These are phyloP conservation scores for Calonectria pauciramosa DNA, from an alignment of 2,329 filamentous ascomycete genomes.

Conservation along the genomic window DNA sequence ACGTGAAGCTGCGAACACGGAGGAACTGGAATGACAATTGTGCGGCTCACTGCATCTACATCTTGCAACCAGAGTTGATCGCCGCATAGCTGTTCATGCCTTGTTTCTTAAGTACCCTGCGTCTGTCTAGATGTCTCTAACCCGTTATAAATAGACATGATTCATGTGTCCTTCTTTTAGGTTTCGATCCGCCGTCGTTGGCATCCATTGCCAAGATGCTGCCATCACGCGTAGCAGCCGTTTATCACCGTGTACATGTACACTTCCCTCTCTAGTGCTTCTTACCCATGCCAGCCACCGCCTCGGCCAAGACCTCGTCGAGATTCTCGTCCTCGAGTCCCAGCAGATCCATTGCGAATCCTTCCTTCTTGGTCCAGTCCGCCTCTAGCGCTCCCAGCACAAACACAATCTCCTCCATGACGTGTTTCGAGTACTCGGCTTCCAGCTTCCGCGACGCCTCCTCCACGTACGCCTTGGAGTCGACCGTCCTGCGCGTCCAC, in stretches of 20 bases:
- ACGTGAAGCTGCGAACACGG: not conserved
- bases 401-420: constrained; percentile 64
- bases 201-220: not conserved
- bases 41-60: not conserved
- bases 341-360: constrained; percentile 62
- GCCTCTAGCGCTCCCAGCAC: constrained; percentile 62
- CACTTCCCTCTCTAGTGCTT: constrained; percentile 11
- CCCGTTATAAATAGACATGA: not conserved
- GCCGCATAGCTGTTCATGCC: not conserved
- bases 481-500: constrained; percentile 49
- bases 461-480: constrained; percentile 57
- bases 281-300: constrained; percentile 46
- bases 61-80: not conserved
- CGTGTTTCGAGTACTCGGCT: constrained; percentile 50
- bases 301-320: constrained; percentile 54
- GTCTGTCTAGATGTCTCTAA: not conserved
- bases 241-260: not conserved
- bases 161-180: not conserved
- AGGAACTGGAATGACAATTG: not conserved
- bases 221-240: not conserved
- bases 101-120: not conserved
- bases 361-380: constrained; percentile 61
- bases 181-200: constrained; percentile 4
- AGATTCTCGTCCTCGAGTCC: constrained; percentile 62
- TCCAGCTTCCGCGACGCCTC: constrained; percentile 54